Percentiles rank a stretch among this genome's conserved stretches.
phyloP scores from a whole-genome alignment of 768 basidiomycete genomes.

The Strobilomyces dryophilus region DNA sequence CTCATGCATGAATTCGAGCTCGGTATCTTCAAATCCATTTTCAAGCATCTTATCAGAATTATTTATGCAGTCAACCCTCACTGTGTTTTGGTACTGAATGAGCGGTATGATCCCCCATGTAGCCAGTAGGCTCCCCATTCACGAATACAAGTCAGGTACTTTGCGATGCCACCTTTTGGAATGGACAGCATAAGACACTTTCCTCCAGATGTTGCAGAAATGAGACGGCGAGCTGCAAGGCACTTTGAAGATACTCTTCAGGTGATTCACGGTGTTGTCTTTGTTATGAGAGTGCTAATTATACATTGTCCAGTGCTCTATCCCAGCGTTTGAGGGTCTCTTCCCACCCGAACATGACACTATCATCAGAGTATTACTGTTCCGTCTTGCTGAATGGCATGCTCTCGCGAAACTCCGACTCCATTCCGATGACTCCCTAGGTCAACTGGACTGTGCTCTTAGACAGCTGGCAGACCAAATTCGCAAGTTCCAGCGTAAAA shows the following conservation, averaged over 20 bases:
- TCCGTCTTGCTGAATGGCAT: conserved; percentile 10
- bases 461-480: not conserved
- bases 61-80: not conserved
- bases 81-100: not conserved
- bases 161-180: not conserved
- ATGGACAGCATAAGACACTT: conserved; percentile 32
- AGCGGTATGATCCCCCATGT: not conserved
- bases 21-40: not conserved
- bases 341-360: conserved; percentile 24
- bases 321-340: conserved; percentile 31
- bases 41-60: not conserved
- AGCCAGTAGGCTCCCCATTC: not conserved
- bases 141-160: not conserved
- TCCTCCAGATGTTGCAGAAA: conserved; percentile 29
- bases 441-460: not conserved
- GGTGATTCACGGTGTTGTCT: conserved; percentile 12
- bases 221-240: conserved; percentile 35
- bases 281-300: too few relatives aligned
- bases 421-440: not conserved
- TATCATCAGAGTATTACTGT: conserved; percentile 21
- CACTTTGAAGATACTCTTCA: conserved; percentile 44
- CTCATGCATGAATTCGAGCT: not conserved
- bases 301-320: conserved; percentile 20
- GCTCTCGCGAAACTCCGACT: not conserved
- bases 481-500: not conserved